Evolutionary conservation across 768 basidiomycete genomes (phyloP), one percentile per base, ranked within the genome.

Genomic region (Asterophora parasitica): DNA sequence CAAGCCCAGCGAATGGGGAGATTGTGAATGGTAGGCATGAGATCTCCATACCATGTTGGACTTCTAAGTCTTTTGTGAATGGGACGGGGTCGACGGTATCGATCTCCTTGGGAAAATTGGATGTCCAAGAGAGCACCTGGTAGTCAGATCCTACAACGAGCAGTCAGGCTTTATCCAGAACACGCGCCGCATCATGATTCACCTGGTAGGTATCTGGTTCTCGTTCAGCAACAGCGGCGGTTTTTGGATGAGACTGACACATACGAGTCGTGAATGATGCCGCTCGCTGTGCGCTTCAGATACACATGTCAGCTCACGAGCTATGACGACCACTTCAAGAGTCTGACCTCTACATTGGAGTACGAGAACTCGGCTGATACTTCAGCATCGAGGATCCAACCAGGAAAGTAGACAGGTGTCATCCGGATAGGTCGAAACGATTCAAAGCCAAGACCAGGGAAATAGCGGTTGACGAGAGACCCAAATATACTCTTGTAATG

Each of bases 381-480:
- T 58, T 82, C 77, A 7, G 71, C 78, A 53, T 79, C 77, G 26
- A 84, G 62, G 26, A 80, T 66, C 83, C 83, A 86, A 9, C 70
- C 74, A 3, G 83, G 83, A 43, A 82, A 76, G 58, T 84, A 86
- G 2, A 81, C 62, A 6, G 81, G 73, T 38, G 71, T 64, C 19
- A 80, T 68, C 17, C 70, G 73, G 10, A 63, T 59, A 17, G 82
- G 81, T 40, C 57, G 69, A 4, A 75, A 50, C 41, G 70, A 64
- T 34, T 65, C 60, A 51, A 70, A 66, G 4, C 70, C 70, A 26
- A 69, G 58, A 17, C 56, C 58, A 2, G 73, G 71, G 23, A 79
- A 53, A 42, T 62, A 61, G 23, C 65, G 65, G 13, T 71, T 67
- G 32, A 70, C 58, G 1, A 61, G 52, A 0, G 64, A 74, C 51